phyloP scores from a whole-genome alignment of 2,329 filamentous ascomycete species.

The Hypomyces perniciosus region DNA sequence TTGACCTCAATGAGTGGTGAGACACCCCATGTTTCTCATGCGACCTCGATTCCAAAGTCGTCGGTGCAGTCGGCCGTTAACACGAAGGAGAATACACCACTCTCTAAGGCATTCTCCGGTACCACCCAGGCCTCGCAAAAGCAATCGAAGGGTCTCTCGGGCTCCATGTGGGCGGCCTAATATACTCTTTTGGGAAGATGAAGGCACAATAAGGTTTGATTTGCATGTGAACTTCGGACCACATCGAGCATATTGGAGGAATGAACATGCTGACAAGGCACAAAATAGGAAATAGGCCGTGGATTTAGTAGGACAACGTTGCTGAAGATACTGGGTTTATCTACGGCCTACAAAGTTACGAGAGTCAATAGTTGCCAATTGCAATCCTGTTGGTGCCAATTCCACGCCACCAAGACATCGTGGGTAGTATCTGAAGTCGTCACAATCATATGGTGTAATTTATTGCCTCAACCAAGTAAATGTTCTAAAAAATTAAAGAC shows the following conservation, averaged over 20 bases:
- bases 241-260: background rate
- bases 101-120: background rate
- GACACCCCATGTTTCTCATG: background rate
- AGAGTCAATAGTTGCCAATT: too few relatives aligned
- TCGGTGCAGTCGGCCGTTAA: background rate
- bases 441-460: too few relatives aligned
- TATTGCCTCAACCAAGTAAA: background rate
- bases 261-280: background rate
- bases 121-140: background rate
- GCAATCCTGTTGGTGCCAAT: too few relatives aligned
- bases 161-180: constrained; percentile 3
- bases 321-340: too few relatives aligned
- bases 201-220: background rate
- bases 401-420: too few relatives aligned
- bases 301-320: background rate
- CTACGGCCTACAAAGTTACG: too few relatives aligned
- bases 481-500: background rate
- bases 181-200: background rate
- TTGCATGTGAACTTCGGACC: background rate
- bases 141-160: background rate
- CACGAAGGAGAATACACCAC: background rate
- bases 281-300: background rate
- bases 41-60: background rate
- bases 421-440: too few relatives aligned
- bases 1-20: too few relatives aligned